Evolutionary conservation across 1,284 basidiomycete genomes (phyloP).

Genomic region (Pulveroboletus ridleyi): DNA sequence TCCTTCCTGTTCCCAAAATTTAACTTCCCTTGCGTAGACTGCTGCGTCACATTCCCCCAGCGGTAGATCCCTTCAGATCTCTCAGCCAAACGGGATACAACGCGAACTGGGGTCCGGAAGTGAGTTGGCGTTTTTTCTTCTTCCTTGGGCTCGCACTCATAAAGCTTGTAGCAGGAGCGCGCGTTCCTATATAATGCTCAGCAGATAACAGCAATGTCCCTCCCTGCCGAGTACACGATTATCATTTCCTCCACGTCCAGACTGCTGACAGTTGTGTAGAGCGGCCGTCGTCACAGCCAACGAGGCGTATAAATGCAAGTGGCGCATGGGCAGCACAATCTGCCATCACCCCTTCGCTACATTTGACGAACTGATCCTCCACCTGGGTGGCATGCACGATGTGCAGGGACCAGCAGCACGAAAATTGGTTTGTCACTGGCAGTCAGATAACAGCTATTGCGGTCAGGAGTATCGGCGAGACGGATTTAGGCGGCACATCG

Average conservation of each 20-base stretch:
- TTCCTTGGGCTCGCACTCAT: neutral
- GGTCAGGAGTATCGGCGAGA: neutral
- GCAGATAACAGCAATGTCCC: neutral
- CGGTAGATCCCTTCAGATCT: neutral
- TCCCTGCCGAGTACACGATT: constrained; percentile 4
- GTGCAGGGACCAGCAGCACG: constrained; percentile 1
- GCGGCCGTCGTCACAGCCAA: neutral
- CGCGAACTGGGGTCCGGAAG: constrained; percentile 9
- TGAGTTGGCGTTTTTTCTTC: neutral
- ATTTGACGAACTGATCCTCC: constrained; percentile 16
- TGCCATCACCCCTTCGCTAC: constrained; percentile 1
- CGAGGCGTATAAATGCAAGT: constrained; percentile 6
- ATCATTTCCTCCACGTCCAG: neutral
- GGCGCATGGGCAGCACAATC: neutral
- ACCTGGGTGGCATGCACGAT: constrained; percentile 4
- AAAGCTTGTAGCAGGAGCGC: constrained; percentile 14
- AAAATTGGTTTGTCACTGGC: constrained; percentile 17
- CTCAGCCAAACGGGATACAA: constrained; percentile 4
- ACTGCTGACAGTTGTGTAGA: constrained; percentile 17
- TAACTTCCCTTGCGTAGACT: constrained; percentile 1
- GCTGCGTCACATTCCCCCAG: neutral
- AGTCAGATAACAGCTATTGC: neutral
- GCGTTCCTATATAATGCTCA: neutral
- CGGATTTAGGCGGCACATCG: constrained; percentile 11
- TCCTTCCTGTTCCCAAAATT: neutral